Base-by-base conservation (phyloP, 176 grass and related monocot genomes). In the Avena insularis region DNA sequence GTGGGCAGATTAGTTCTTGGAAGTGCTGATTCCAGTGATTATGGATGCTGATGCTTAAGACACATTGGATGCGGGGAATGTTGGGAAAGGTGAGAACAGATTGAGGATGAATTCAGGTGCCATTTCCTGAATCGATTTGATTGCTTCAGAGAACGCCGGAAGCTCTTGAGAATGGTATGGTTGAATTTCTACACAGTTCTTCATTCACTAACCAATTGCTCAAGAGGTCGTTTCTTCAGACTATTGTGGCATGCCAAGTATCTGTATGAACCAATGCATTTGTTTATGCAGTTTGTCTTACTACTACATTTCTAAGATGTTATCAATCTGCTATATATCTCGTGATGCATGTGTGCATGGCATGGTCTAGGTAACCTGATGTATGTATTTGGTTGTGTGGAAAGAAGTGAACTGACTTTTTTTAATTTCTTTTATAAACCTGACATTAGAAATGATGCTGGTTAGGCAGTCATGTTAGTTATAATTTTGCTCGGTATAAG, bases 151-250 rank as follows among this genome's bases (percentile, higher is more conserved):
- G 84, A 79, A 40, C 89, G 7, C 86, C 91, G 58, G 89, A 97
- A 85, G 90, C 82, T 3, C 89, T 97, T 63, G 91, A 93, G 90
- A 91, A 87, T 82, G 91, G 95, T 97, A 97, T 29, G 35, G 9
- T 43, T 16, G 17, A 45, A 66, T 79, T 71, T 40, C 20, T 23
- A 21, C 19, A 17, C 29, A 25, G 10, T 85, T 54, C 55, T 29
- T 38, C 45, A 33, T 38, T 51, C 21, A 60, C 36, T 6, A 47
- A 3, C 25, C 11, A 21, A 55, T 77, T 51, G 6, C 70, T 48
- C 0, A 47, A 83, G 23, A 31, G 47, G 12, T 54, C 29, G 29
- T 29, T 29, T 43, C 40, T 43, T 43, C 40, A 43, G 40, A 31
- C 13, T 48, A 49, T 33, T 66, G 27, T 25, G 14, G 4, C 43